phyloP scores from a whole-genome alignment of 2,329 filamentous ascomycete genomes.

The Diaporthe amygdali region DNA sequence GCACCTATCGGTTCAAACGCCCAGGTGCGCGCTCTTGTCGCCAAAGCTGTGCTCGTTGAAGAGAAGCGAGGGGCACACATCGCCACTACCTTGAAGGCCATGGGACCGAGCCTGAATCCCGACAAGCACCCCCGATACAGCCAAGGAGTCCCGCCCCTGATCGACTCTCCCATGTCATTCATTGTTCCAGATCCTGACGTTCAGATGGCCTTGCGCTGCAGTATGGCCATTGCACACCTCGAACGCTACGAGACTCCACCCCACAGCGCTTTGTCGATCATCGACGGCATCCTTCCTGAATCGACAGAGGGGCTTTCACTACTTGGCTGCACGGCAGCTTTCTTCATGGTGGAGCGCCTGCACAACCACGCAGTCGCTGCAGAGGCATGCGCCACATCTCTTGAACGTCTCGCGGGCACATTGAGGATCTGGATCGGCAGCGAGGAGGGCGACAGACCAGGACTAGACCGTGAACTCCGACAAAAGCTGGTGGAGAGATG shows the following conservation, averaged over 20 bases:
- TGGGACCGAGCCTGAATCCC: constrained; percentile 46
- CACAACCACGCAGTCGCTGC: constrained; percentile 51
- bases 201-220: constrained; percentile 62
- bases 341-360: constrained; percentile 62
- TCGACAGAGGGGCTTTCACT: constrained; percentile 54
- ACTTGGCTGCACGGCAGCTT: constrained; percentile 64
- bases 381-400: constrained; percentile 49
- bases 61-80: constrained; percentile 62
- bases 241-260: constrained; percentile 48
- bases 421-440: constrained; percentile 68
- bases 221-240: constrained; percentile 65
- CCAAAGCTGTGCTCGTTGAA: constrained; percentile 61
- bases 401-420: constrained; percentile 63
- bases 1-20: constrained; percentile 82
- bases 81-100: constrained; percentile 58
- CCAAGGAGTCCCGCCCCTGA: constrained; percentile 44
- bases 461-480: constrained; percentile 56
- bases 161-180: constrained; percentile 49
- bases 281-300: constrained; percentile 54
- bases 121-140: constrained; percentile 38
- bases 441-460: constrained; percentile 53
- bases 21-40: constrained; percentile 63
- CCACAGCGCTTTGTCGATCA: constrained; percentile 50
- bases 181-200: constrained; percentile 55
- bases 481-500: constrained; percentile 61